Base-by-base conservation (phyloP, 495 filamentous ascomycete genomes). In the Sordaria brevicollis region DNA sequence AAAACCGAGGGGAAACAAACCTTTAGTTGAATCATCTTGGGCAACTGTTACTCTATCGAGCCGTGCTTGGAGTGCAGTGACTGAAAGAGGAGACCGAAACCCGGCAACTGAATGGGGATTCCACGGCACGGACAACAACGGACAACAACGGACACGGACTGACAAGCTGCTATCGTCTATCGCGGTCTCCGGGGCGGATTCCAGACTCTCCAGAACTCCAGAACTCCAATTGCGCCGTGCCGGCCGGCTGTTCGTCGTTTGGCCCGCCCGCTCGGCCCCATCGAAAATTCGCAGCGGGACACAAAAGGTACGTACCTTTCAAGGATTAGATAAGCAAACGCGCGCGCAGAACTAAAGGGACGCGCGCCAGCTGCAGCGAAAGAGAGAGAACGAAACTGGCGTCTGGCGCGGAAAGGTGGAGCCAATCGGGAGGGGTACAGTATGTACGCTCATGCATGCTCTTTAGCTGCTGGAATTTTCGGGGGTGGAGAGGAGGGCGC, bases 1-100 rank as follows among this genome's bases (percentile, higher is more conserved):
- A n/a, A n/a, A 31, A 11, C 10, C 5, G 15, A 7, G 8, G n/a
- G 29, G 9, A n/a, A n/a, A 37, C 33, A 43, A 57, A 95, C 95
- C 93, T 99, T 99, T 84, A 99, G 85, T 87, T 98, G 95, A 80
- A 99, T 96, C 95, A 99, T 99, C 78, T 79, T 91, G 87, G 77
- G 33, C 65, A 62, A 69, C 71, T 67, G 68, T 67, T 71, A 62
- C 65, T 66, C 66, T 66, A 34, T 19, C 49, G 65, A 65, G 54
- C 65, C n/a, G n/a, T n/a, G n/a, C n/a, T n/a, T n/a, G n/a, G 25
- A 29, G 43, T 39, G n/a, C n/a, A 19, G 34, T 34, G 69, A 34
- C 54, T 49, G 39, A 6, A 29, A 31, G 43, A 54, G 21, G 29
- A 29, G 11, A 57, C 49, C 49, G 49, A 57, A 31, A 57, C 49